These are phyloP conservation scores for Boeremia lycopersici DNA, from an alignment of 2,329 filamentous ascomycete species.

Conservation along the genomic window DNA sequence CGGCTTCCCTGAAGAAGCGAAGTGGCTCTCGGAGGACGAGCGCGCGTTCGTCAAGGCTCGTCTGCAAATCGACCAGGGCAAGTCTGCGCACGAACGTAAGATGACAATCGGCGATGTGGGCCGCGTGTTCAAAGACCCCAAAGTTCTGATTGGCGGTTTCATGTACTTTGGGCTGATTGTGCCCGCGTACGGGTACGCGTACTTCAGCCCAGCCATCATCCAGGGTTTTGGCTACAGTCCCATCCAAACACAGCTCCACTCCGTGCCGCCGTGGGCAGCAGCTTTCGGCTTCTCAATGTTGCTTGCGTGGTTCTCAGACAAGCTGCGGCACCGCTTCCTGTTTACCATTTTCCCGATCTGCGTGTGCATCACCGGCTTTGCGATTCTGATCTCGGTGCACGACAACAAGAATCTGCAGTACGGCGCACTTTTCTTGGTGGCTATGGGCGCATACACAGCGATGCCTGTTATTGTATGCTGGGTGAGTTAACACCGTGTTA, in stretches of 20 bases:
- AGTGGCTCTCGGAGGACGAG: slow-evolving; percentile 56
- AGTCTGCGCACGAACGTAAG: slow-evolving; percentile 52
- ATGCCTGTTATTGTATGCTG: slow-evolving; percentile 77
- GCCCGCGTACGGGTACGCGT: slow-evolving; percentile 52
- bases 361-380: slow-evolving; percentile 75
- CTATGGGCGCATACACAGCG: slow-evolving; percentile 80
- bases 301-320: slow-evolving; percentile 75
- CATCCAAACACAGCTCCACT: slow-evolving; percentile 61
- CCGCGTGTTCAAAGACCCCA: slow-evolving; percentile 56
- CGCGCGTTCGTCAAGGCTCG: slow-evolving; percentile 54
- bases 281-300: slow-evolving; percentile 82
- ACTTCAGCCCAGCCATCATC: slow-evolving; percentile 57
- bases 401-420: slow-evolving; percentile 73
- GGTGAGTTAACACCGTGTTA: slow-evolving; percentile 20
- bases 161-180: slow-evolving; percentile 58
- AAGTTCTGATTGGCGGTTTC: slow-evolving; percentile 56
- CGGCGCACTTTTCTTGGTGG: slow-evolving; percentile 79
- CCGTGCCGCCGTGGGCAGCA: slow-evolving; percentile 67
- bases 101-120: slow-evolving; percentile 52
- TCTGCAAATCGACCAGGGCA: slow-evolving; percentile 55
- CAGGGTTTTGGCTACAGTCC: slow-evolving; percentile 57
- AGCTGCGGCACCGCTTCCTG: slow-evolving; percentile 71
- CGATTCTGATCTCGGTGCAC: slow-evolving; percentile 74
- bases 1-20: slow-evolving; percentile 57
- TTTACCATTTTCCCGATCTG: slow-evolving; percentile 74